These are phyloP conservation scores for Salvia hispanica DNA, from an alignment of 257 asterid species.

Conservation along the genomic window DNA sequence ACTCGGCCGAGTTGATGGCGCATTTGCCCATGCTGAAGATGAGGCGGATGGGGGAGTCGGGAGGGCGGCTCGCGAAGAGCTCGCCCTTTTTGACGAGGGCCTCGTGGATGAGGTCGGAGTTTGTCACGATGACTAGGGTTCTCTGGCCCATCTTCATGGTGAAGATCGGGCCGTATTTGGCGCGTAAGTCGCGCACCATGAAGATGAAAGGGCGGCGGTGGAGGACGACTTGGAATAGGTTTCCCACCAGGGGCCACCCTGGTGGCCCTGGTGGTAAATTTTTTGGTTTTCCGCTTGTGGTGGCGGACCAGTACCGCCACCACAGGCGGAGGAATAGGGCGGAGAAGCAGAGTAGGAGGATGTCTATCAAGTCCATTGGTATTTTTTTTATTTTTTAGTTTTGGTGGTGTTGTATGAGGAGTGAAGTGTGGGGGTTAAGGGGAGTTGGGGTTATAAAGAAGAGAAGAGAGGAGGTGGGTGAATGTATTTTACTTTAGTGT, in stretches of 20 bases:
- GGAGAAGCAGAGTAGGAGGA: constrained; percentile 39
- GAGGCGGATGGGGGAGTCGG: constrained; percentile 88
- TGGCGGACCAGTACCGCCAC: constrained; percentile 70
- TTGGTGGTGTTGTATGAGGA: neutral
- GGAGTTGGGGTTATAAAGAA: constrained; percentile 30
- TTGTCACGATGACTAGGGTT: constrained; percentile 67
- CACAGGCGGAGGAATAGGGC: constrained; percentile 51
- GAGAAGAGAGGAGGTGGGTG: constrained; percentile 34
- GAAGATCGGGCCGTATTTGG: constrained; percentile 85
- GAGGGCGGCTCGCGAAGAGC: constrained; percentile 82
- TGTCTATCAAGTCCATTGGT: constrained; percentile 57
- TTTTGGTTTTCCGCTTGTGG: constrained; percentile 40
- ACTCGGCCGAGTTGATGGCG: constrained; percentile 92
- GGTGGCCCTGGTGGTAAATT: constrained; percentile 95
- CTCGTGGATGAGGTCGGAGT: constrained; percentile 84
- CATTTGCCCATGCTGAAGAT: constrained; percentile 89
- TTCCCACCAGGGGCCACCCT: constrained; percentile 97
- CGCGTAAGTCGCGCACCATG: constrained; percentile 70
- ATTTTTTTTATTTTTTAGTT: neutral
- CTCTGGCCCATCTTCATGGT: constrained; percentile 98
- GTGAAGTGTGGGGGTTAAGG: constrained; percentile 7
- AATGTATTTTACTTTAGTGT: constrained; percentile 27
- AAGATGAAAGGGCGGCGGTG: constrained; percentile 76
- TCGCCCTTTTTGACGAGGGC: constrained; percentile 81
- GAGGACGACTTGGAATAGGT: constrained; percentile 79